Percentiles rank a stretch among this genome's conserved stretches.
phyloP scores from a whole-genome alignment of 179 eudicot species.

The Monotropa hypopitys region DNA sequence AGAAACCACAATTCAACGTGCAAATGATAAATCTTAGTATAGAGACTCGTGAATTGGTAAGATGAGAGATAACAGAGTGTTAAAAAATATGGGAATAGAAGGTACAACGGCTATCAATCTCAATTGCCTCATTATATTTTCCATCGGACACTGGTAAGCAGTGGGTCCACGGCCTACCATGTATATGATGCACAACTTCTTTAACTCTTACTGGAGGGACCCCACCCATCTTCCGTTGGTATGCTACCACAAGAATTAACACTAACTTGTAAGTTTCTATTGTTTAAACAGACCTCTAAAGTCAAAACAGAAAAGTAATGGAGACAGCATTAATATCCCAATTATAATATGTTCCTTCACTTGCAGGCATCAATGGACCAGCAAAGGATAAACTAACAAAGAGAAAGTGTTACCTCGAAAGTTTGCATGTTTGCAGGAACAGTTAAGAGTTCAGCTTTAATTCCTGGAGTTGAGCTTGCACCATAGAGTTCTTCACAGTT shows the following conservation, averaged over 20 bases:
- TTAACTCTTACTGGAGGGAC: not conserved
- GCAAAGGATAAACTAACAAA: not conserved
- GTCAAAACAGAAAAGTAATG: slow-evolving; percentile 4
- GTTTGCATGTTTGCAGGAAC: slow-evolving; percentile 11
- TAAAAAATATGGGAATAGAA: not conserved
- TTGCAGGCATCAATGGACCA: slow-evolving; percentile 2
- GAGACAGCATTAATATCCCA: not conserved
- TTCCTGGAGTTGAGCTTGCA: slow-evolving; percentile 12
- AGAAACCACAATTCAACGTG: not conserved
- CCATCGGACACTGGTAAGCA: not conserved
- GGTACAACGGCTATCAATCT: not conserved
- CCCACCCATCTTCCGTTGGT: slow-evolving; percentile 4
- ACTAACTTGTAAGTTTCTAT: too few relatives aligned
- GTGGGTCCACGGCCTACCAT: not conserved
- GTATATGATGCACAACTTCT: not conserved
- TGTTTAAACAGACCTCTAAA: not conserved
- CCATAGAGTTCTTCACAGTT: slow-evolving; percentile 12
- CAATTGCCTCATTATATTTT: not conserved
- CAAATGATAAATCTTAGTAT: not conserved
- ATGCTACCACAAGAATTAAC: not conserved
- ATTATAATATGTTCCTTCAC: not conserved
- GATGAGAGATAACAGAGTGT: slow-evolving; percentile 1
- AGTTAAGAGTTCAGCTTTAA: slow-evolving; percentile 14
- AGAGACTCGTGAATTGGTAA: not conserved
- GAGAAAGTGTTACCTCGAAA: slow-evolving; percentile 29